Evolutionary conservation across 352 stramenopile species (phyloP), one percentile per base, ranked within the genome.

Genomic region (Globisporangium nunn): DNA sequence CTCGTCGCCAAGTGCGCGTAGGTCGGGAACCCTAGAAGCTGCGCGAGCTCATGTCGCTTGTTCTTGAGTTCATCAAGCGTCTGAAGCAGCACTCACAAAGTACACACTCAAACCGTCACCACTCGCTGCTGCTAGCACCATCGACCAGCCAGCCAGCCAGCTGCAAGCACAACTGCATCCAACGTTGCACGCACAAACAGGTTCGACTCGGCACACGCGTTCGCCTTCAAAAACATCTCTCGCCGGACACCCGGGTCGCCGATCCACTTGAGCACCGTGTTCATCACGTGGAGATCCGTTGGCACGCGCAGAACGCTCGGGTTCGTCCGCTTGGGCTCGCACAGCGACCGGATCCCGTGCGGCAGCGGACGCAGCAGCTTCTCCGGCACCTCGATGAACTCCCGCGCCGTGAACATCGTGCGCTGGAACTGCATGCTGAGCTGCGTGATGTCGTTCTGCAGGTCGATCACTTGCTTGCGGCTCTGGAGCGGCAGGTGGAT

Each of bases 211-310:
- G 89, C 80, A 47, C 80, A 87, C 5, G 91, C 88, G 54, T 96
- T 95, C 41, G 75, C 78, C 47, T 88, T 81, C 61, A 96, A 75
- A 64, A 96, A 97, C 66, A 97, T 93, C 46, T 97, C 78, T 41
- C 75, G 83, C n/a, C 94, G 79, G 3, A 97, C 68, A 29, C 75
- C 57, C 5, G 81, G 62, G 37, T 81, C 85, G 15, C 75, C 66
- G 15, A 95, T 81, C 81, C 93, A 97, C 46, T 93, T 93, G n/a
- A 97, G 69, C 47, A 98, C 77, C 7, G 87, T 95, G 63, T 96
- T 94, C 65, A 91, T 81, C 37, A 98, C 82, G 55, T 95, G 85
- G 35, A 78, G 64, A 58, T 97, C 85, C 4, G 83, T 93, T 0
- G 85, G 85, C 23, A 96, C 76, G 45, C 76, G 74, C 57, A 88